phyloP scores from a whole-genome alignment of 2,329 filamentous ascomycete species.

The Thielaviopsis punctulata region DNA sequence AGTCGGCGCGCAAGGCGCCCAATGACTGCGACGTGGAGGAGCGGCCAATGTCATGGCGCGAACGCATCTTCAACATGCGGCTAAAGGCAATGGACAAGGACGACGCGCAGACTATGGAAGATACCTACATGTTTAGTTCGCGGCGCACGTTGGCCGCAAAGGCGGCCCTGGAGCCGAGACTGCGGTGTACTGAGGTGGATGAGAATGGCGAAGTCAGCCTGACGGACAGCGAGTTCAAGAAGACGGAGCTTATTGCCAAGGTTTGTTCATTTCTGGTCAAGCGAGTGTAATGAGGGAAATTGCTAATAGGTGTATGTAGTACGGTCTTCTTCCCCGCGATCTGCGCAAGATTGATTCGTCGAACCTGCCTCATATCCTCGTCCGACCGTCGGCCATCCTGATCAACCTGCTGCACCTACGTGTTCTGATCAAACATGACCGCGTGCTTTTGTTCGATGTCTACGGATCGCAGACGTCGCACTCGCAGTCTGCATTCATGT shows the following conservation, averaged over 20 bases:
- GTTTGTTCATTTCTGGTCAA: slow-evolving; percentile 25
- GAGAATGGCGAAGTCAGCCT: slow-evolving; percentile 82
- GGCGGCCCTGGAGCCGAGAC: slow-evolving; percentile 64
- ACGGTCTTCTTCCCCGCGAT: slow-evolving; percentile 82
- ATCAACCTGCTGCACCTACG: slow-evolving; percentile 93
- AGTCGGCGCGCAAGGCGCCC: not conserved
- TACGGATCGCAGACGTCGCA: slow-evolving; percentile 91
- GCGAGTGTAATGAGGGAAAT: not conserved
- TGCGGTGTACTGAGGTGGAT: slow-evolving; percentile 90
- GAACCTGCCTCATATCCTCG: slow-evolving; percentile 83
- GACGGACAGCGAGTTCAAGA: slow-evolving; percentile 91
- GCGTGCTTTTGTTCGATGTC: slow-evolving; percentile 87
- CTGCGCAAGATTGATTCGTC: slow-evolving; percentile 95
- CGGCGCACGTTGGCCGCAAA: slow-evolving; percentile 45
- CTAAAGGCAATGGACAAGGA: slow-evolving; percentile 11
- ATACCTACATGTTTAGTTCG: slow-evolving; percentile 11
- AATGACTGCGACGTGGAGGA: slow-evolving; percentile 4
- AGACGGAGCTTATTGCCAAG: slow-evolving; percentile 91
- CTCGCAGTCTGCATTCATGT: slow-evolving; percentile 93
- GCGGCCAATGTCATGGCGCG: slow-evolving; percentile 10
- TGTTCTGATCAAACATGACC: slow-evolving; percentile 86
- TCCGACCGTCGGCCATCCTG: slow-evolving; percentile 81
- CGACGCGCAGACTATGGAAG: slow-evolving; percentile 5
- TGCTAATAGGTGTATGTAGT: slow-evolving; percentile 30
- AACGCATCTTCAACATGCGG: slow-evolving; percentile 10